phyloP scores from a whole-genome alignment of 352 stramenopile species.

The Pythium phragmiticola region DNA sequence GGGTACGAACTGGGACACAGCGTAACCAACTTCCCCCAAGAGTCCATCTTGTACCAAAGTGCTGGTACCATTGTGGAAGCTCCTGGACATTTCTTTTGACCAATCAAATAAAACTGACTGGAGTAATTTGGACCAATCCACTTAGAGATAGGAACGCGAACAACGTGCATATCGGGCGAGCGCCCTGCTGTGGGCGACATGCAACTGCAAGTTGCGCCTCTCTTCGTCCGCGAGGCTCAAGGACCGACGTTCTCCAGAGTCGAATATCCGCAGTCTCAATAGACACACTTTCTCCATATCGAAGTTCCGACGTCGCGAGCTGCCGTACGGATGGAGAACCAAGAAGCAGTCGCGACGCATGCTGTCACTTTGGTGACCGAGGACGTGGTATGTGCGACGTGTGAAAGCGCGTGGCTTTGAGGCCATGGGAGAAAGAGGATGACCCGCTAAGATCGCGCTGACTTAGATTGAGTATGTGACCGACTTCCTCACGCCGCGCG shows the following conservation, averaged over 20 bases:
- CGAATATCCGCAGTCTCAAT: background rate
- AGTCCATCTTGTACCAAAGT: background rate
- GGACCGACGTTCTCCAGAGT: background rate
- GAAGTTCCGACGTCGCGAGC: background rate
- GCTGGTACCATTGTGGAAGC: slow-evolving; percentile 1
- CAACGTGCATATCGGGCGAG: slow-evolving; percentile 11
- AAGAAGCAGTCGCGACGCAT: background rate
- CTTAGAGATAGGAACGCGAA: slow-evolving; percentile 29
- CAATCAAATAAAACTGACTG: background rate
- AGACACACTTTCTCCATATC: background rate
- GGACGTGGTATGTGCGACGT: slow-evolving; percentile 43
- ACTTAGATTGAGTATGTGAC: slow-evolving; percentile 50
- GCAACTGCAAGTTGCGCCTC: slow-evolving; percentile 28
- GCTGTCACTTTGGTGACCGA: slow-evolving; percentile 29
- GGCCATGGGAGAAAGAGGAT: background rate
- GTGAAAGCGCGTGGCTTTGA: slow-evolving; percentile 18
- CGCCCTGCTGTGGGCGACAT: background rate
- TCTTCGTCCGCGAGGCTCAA: background rate
- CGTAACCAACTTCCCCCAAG: background rate
- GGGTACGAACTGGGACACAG: slow-evolving; percentile 4
- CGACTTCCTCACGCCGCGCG: slow-evolving; percentile 48
- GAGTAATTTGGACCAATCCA: slow-evolving; percentile 34
- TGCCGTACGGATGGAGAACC: background rate
- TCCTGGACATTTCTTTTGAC: background rate
- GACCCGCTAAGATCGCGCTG: slow-evolving; percentile 21